Evolutionary conservation across 768 basidiomycete genomes (phyloP), one percentile per base, ranked within the genome.

Genomic region (Amanita brunnescens): DNA sequence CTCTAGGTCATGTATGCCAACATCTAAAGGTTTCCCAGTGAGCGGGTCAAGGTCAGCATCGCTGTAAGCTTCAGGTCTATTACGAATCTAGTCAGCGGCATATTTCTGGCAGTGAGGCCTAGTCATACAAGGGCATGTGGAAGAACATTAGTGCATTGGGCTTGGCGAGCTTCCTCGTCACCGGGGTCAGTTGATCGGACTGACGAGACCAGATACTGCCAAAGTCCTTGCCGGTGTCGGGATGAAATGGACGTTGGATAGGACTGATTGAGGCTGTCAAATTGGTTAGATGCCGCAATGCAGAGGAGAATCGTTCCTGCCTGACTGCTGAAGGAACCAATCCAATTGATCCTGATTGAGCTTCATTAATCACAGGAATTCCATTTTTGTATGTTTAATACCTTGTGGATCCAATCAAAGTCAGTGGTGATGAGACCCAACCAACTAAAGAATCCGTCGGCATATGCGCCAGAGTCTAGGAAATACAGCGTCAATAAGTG

Each of bases 111-210:
- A 24, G 55, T 29, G 24, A 9, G 23, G 0, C 47, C 26, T 21
- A 42, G 18, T 72, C 84, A 18, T 62, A 90, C 85, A 97, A 62
- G 47, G 95, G 95, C 42, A 99, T 98, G 58, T 98, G 95, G 82
- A 96, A 97, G 70, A 95, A 96, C 87, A 91, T 89, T 58, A 98
- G 65, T 0, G 91, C 95, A 60, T 97, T 97, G 1, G 95, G 95
- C 65, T 96, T 98, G 3, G 88, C 90, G 2, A 93, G 72, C 50
- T 72, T 74, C 59, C 69, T 67, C 20, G 67, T 65, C 44, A 72
- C 62, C 0, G 87, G 82, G 0, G 77, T 70, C 43, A 83, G 60
- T 64, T 86, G 86, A 33, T 75, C 79, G 29, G 65, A 64, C 57
- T 85, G 78, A 18, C 87, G 76, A 16, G 50, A 65, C 87, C 87